These are phyloP conservation scores for Citrullus mucosospermus DNA, from an alignment of 306 rosid genomes.

Conservation along the genomic window DNA sequence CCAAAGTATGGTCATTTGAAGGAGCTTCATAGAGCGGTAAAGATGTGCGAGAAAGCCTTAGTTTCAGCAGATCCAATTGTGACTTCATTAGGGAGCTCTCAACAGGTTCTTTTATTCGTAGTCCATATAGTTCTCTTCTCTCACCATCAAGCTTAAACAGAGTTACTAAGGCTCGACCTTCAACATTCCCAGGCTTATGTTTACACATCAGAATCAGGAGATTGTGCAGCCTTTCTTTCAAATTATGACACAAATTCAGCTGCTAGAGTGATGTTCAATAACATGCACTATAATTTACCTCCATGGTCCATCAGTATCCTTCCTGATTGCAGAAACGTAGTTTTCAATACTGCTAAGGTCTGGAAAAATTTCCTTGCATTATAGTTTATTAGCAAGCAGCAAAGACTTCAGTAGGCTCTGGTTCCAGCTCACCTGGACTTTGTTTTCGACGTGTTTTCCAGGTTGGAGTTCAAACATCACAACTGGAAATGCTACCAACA, in stretches of 20 bases:
- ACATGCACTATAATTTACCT: slow-evolving; percentile 90
- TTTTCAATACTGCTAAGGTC: slow-evolving; percentile 94
- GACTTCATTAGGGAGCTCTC: slow-evolving; percentile 73
- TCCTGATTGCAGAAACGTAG: slow-evolving; percentile 88
- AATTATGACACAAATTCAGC: slow-evolving; percentile 63
- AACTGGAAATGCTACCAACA: slow-evolving; percentile 87
- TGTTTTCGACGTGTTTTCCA: slow-evolving; percentile 11
- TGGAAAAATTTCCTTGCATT: background rate
- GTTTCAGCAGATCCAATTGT: slow-evolving; percentile 79
- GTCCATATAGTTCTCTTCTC: slow-evolving; percentile 2
- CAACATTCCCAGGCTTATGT: slow-evolving; percentile 54
- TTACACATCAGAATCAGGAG: slow-evolving; percentile 72
- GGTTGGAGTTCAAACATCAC: slow-evolving; percentile 99
- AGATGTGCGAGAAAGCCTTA: slow-evolving; percentile 71
- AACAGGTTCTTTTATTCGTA: slow-evolving; percentile 50
- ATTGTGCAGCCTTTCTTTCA: slow-evolving; percentile 85
- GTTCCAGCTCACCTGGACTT: background rate
- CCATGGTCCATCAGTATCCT: slow-evolving; percentile 98
- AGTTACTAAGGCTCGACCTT: slow-evolving; percentile 19
- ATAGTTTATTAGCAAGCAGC: background rate
- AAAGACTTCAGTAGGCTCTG: background rate
- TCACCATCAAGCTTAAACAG: background rate
- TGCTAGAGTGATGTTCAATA: slow-evolving; percentile 86
- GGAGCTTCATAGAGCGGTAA: slow-evolving; percentile 84
- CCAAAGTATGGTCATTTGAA: slow-evolving; percentile 95